Evolutionary conservation across 2,329 filamentous ascomycete species (phyloP).

Genomic region (Nannizziopsis arthrosporioides): DNA sequence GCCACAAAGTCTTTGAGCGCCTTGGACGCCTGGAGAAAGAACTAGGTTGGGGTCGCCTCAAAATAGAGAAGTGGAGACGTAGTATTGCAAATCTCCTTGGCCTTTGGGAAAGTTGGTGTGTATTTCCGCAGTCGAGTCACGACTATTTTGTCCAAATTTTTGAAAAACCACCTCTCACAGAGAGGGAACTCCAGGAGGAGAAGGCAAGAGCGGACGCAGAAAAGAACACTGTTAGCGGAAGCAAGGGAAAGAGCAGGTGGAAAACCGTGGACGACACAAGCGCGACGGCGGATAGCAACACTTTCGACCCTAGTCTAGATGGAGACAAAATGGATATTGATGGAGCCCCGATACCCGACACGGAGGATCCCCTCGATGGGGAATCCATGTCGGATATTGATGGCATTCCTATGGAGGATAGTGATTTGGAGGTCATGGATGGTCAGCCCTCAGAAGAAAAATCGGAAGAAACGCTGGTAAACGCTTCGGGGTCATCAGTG

Average conservation of each 20-base stretch:
- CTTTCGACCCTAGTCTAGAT: conserved; percentile 7
- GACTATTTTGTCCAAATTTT: conserved; percentile 60
- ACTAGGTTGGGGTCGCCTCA: conserved; percentile 65
- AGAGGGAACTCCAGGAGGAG: conserved; percentile 35
- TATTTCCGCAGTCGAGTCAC: conserved; percentile 62
- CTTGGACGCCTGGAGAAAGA: conserved; percentile 63
- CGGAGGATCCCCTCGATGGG: conserved; percentile 35
- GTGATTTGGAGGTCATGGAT: conserved; percentile 40
- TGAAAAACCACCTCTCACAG: conserved; percentile 53
- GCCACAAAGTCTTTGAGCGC: conserved; percentile 59
- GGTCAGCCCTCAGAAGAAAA: conserved; percentile 36
- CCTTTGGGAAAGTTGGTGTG: conserved; percentile 54
- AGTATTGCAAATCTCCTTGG: conserved; percentile 58
- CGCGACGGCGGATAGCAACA: conserved; percentile 13
- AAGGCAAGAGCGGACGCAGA: conserved; percentile 34
- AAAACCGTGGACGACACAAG: conserved; percentile 35
- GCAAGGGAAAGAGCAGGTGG: conserved; percentile 36
- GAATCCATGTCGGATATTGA: conserved; percentile 35
- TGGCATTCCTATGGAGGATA: conserved; percentile 38
- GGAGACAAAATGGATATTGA: conserved; percentile 22
- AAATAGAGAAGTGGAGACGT: conserved; percentile 73
- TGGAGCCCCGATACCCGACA: conserved; percentile 24
- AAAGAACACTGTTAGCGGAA: conserved; percentile 24
- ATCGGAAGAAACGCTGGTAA: conserved; percentile 15
- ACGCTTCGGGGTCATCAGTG: conserved; percentile 19